Evolutionary conservation across 768 basidiomycete genomes (phyloP).

Genomic region (Boletus rubescentipes): DNA sequence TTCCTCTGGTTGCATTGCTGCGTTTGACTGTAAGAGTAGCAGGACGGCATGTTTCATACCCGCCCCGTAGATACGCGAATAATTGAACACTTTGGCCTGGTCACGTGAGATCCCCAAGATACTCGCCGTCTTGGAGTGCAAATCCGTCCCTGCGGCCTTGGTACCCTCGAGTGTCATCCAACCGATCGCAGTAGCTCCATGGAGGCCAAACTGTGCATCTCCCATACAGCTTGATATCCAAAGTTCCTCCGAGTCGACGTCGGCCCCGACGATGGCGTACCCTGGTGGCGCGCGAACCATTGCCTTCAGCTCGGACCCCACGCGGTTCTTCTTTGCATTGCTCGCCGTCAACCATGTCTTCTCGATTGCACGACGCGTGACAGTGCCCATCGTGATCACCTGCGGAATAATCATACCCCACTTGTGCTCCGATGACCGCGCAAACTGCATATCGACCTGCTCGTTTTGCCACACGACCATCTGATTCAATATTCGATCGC

Average conservation of each 20-base stretch:
- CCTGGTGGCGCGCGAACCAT: constrained; percentile 95
- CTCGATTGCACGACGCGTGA: constrained; percentile 96
- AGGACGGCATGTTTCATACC: constrained; percentile 93
- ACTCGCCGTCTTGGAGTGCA: constrained; percentile 93
- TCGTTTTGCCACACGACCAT: constrained; percentile 83
- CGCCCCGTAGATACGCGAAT: constrained; percentile 98
- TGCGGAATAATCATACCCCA: constrained; percentile 95
- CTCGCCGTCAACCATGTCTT: constrained; percentile 98
- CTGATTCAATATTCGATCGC: constrained; percentile 90
- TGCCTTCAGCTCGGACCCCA: constrained; percentile 97
- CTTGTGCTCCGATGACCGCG: constrained; percentile 38
- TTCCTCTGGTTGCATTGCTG: constrained; percentile 71
- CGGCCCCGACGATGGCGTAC: constrained; percentile 94
- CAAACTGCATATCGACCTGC: constrained; percentile 52
- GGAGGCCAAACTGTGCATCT: constrained; percentile 94
- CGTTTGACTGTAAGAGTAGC: constrained; percentile 81
- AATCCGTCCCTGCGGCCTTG: constrained; percentile 89
- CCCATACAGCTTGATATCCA: constrained; percentile 99
- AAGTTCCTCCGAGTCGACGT: constrained; percentile 97
- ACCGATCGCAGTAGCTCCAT: constrained; percentile 94
- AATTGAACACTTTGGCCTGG: constrained; percentile 98
- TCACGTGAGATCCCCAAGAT: constrained; percentile 93
- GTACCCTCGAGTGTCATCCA: constrained; percentile 99
- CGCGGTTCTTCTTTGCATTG: constrained; percentile 95
- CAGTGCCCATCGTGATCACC: constrained; percentile 97